Percentiles rank a stretch among this genome's conserved stretches.
These are phyloP conservation scores for Mortierella sp. DNA, from an alignment of 371 early-diverging fungal species.

Conservation along the genomic window DNA sequence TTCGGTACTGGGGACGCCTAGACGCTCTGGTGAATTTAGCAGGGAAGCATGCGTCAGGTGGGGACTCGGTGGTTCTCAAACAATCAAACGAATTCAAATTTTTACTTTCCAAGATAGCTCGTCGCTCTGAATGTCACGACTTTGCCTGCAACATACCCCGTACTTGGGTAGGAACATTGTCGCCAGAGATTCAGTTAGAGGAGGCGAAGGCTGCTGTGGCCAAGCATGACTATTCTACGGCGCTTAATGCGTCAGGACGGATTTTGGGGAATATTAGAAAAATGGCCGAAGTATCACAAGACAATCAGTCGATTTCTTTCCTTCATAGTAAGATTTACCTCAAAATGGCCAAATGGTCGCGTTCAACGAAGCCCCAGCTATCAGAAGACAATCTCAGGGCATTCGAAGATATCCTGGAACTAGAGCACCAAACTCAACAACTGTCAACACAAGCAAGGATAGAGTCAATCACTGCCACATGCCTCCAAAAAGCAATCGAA, in stretches of 20 bases:
- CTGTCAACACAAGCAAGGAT: slow-evolving; percentile 29
- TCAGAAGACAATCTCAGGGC: slow-evolving; percentile 20
- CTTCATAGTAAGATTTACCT: slow-evolving; percentile 50
- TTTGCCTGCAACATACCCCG: slow-evolving; percentile 46
- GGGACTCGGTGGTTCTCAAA: slow-evolving; percentile 14
- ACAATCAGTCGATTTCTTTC: slow-evolving; percentile 1
- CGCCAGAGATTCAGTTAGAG: slow-evolving; percentile 46
- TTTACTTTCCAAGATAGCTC: slow-evolving; percentile 48
- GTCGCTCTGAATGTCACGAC: slow-evolving; percentile 44
- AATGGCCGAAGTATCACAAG: neutral
- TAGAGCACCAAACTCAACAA: slow-evolving; percentile 20
- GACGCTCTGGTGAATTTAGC: slow-evolving; percentile 47
- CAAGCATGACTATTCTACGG: slow-evolving; percentile 43
- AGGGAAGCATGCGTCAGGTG: slow-evolving; percentile 16
- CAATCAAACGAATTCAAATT: slow-evolving; percentile 50
- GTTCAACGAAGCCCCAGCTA: slow-evolving; percentile 42
- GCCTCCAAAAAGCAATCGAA: slow-evolving; percentile 47
- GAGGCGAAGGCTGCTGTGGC: slow-evolving; percentile 52
- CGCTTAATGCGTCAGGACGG: slow-evolving; percentile 20
- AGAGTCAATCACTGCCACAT: slow-evolving; percentile 35
- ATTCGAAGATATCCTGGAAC: slow-evolving; percentile 30
- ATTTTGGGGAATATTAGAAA: slow-evolving; percentile 22
- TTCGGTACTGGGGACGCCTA: slow-evolving; percentile 48
- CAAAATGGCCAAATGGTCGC: slow-evolving; percentile 56
- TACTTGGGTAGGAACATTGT: slow-evolving; percentile 37